phyloP scores from a whole-genome alignment of 805 yeast species.

The Geotrichum ghanense region DNA sequence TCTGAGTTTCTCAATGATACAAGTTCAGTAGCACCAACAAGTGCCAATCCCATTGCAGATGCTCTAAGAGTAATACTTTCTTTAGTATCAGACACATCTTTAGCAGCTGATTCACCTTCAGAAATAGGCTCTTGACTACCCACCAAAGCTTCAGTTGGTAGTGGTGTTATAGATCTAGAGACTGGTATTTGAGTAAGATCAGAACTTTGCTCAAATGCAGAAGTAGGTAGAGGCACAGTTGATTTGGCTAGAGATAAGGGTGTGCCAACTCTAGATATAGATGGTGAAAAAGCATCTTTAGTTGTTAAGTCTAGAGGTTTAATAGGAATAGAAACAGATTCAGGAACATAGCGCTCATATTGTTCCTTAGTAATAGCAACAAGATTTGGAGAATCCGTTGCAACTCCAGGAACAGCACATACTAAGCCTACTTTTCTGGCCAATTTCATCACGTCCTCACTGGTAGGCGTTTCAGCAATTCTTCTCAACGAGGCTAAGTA shows the following conservation, averaged over 20 bases:
- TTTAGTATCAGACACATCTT: too few species aligned
- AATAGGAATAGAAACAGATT: neutral
- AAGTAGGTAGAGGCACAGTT: neutral
- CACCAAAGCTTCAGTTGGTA: too few species aligned
- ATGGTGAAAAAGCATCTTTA: neutral
- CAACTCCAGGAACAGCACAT: neutral
- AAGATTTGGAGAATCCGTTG: neutral
- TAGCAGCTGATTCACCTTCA: neutral
- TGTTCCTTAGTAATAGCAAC: neutral
- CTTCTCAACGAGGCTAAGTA: conserved; percentile 22
- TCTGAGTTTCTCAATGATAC: neutral
- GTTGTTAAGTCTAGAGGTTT: neutral
- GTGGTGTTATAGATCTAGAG: too few species aligned
- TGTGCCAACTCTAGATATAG: neutral
- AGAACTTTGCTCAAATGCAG: too few species aligned
- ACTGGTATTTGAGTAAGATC: too few species aligned
- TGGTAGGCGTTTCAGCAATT: conserved; percentile 23
- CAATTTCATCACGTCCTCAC: conserved; percentile 18
- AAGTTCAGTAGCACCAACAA: neutral
- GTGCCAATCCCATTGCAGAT: neutral
- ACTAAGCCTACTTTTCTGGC: conserved; percentile 19
- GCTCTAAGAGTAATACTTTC: neutral
- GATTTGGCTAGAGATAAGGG: neutral
- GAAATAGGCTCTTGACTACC: neutral
- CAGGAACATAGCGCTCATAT: neutral